Conservation (phyloP, 2,329 filamentous ascomycete genomes). For the Colletotrichum sp. region DNA sequence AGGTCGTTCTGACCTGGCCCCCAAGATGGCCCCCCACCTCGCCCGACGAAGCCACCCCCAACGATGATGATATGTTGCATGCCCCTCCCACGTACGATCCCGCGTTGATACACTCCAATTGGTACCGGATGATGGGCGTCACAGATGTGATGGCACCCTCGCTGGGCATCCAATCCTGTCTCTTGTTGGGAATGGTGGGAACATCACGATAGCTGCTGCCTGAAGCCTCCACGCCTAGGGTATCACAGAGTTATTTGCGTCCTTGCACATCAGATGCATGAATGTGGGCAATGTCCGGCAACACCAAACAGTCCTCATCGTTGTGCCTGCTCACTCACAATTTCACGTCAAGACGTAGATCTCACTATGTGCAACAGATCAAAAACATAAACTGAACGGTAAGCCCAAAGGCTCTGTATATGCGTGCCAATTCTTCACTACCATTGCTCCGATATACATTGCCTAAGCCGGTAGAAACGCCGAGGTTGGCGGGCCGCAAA, state of each 20-base stretch:
- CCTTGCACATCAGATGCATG: too few relatives aligned
- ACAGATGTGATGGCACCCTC: too few relatives aligned
- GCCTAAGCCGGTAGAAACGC: neutral
- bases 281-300: neutral
- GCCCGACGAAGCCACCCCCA: neutral
- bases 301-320: neutral
- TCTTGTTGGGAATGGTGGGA: too few relatives aligned
- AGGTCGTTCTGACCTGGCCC: neutral
- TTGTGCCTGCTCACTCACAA: neutral
- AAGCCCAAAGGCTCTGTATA: constrained; percentile 11
- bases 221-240: too few relatives aligned
- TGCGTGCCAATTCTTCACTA: constrained; percentile 8
- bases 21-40: neutral
- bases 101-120: too few relatives aligned
- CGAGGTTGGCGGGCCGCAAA: constrained; percentile 1
- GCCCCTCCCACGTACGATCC: too few relatives aligned
- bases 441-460: constrained; percentile 17
- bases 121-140: too few relatives aligned
- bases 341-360: neutral
- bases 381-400: neutral
- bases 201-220: too few relatives aligned
- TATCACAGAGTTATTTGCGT: too few relatives aligned
- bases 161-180: fast-evolving
- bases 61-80: neutral
- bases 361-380: neutral